Evolutionary conservation across 2,329 filamentous ascomycete genomes (phyloP), one percentile per base, ranked within the genome.

Genomic region (Aspergillus ochraceoroseus): DNA sequence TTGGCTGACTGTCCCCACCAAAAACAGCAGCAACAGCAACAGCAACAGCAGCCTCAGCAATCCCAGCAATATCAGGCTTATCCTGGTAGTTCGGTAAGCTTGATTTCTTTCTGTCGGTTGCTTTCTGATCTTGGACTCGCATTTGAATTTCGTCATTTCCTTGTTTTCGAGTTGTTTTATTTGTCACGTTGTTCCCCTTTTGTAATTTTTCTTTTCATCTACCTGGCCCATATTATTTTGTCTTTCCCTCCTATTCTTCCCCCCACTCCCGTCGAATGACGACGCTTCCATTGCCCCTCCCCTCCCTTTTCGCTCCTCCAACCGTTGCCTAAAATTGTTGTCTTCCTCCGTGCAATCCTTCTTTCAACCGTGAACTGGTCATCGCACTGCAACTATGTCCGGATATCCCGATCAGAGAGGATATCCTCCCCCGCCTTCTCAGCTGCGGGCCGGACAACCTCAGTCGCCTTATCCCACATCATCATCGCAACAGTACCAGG

Each of bases 61-160:
- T 39, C 39, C 36, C 70, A 74, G 52, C 67, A 70, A 55, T 79
- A 79, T 63, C 74, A 79, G 65, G 70, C 75, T 50, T 79, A 75
- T 58, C 70, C 57, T 46, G 57, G 55, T 51, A 46, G 43, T 41
- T 53, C 62, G 57, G 64, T 67, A 67, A 62, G 64, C 57, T 49
- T 44, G 36, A 44, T 23, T 44, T 49, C 38, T 44, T 45, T 47
- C 38, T 47, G 27, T 40, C 35, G n/a, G n/a, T n/a, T 43, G 3
- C 32, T 45, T 32, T 35, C 31, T 46, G 25, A 19, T 23, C 5
- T 35, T 20, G n/a, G n/a, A n/a, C n/a, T 38, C 29, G 30, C 19
- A 34, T 40, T 26, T 8, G 29, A 17, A 18, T 18, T 32, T 35
- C 9, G 15, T 29, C 32, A 14, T 18, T 23, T 38, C 17, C 31